Evolutionary conservation across 768 basidiomycete genomes (phyloP), one percentile per base, ranked within the genome.

Genomic region (Lactarius sanguifluus): DNA sequence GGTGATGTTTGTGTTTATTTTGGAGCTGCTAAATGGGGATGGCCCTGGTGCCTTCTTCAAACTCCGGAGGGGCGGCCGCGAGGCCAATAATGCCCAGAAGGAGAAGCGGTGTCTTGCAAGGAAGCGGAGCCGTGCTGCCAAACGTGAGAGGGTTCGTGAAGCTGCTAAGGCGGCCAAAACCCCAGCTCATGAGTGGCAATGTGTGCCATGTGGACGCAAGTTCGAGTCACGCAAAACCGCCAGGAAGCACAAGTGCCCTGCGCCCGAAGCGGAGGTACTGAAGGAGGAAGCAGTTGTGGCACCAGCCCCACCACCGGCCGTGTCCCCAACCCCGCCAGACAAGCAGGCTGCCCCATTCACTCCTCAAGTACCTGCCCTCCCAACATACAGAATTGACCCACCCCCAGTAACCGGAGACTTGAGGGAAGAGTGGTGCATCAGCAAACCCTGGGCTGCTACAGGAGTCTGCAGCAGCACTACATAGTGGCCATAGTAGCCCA

Each of bases 51-150:
- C 56, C 32, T 57, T 57, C 34, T 57, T 57, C 20, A 32, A 34
- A 2, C 56, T 57, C 56, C 56, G n/a, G 56, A 57, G 38, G 36
- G 57, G 57, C 13, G 57, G 57, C 36, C 10, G 23, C 57, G 23
- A 57, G 56, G 56, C 56, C 56, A 57, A 57, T 10, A 34, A 34
- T 36, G 56, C 56, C 56, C 56, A 36, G 34, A 57, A 57, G 52
- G 52, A 54, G 56, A 36, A 36, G 56, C 1, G 34, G 56, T 4
- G 56, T 57, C 57, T 57, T 57, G 36, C 57, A 57, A 1, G 36
- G 57, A 57, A 57, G 10, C 10, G 36, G 57, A 8, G 57, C 3
- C 6, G 36, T 38, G 57, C 57, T 4, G 36, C 57, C 2, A 57
- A 57, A 6, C 57, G 5, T 1, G 38, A 38, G 7, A 10, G 13